These are phyloP conservation scores for Neonectria punicea DNA, from an alignment of 2,329 filamentous ascomycete species.

Conservation along the genomic window DNA sequence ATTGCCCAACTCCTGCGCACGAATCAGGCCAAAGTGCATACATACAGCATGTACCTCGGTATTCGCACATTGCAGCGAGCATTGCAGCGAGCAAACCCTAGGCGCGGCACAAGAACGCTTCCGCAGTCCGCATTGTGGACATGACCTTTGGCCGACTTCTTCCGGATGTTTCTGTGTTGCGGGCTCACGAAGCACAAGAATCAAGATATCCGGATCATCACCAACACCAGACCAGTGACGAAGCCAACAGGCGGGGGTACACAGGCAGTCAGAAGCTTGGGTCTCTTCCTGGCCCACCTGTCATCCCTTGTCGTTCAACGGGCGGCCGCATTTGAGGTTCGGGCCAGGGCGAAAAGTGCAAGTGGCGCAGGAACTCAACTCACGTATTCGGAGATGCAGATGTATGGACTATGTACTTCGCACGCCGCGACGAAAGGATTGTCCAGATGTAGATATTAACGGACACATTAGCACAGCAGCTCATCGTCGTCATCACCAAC, in stretches of 20 bases:
- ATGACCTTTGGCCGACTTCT: not conserved
- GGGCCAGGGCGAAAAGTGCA: constrained; percentile 7
- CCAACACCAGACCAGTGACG: not conserved
- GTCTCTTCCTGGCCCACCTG: constrained; percentile 4
- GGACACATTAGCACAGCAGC: not conserved
- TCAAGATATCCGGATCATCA: not conserved
- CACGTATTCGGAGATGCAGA: not conserved
- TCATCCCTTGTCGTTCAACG: constrained; percentile 1
- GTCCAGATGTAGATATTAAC: not conserved
- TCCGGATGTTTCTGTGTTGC: not conserved
- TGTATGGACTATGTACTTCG: not conserved
- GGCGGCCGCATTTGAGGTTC: constrained; percentile 5
- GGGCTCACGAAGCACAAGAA: not conserved
- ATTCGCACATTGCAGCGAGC: not conserved
- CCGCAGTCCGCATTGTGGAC: not conserved
- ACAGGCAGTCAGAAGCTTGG: constrained; percentile 12
- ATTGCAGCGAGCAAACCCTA: constrained; percentile 8
- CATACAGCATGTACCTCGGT: not conserved
- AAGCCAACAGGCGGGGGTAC: constrained; percentile 7
- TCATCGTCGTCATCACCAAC: not conserved
- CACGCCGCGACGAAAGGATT: not conserved
- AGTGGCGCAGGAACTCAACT: constrained; percentile 12
- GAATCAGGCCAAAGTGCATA: constrained; percentile 17
- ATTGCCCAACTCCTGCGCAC: constrained; percentile 10
- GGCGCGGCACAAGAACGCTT: constrained; percentile 10